Conservation (phyloP, 1,284 basidiomycete genomes). For the Trichosporon ovoides region DNA sequence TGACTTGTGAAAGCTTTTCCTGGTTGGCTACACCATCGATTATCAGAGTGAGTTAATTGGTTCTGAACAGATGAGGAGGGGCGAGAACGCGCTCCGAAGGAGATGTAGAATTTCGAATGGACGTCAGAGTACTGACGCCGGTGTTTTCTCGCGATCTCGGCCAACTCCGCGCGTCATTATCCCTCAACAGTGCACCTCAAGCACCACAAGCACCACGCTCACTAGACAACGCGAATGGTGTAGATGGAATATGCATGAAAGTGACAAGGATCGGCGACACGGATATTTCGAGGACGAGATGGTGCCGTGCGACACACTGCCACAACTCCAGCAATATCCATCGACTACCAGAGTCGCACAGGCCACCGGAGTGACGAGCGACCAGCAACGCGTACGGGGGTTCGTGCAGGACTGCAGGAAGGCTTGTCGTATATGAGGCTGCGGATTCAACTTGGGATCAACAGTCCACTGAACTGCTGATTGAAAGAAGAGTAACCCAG, state of each 20-base stretch:
- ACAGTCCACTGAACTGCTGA: no score
- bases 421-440: no score
- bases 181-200: conserved; percentile 41
- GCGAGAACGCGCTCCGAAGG: background rate
- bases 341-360: no score
- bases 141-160: background rate
- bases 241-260: conserved; percentile 8
- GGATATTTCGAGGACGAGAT: no score
- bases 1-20: conserved; percentile 54
- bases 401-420: no score
- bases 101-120: background rate
- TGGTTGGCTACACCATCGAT: conserved; percentile 81
- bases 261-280: background rate
- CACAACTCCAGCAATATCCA: no score
- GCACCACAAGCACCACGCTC: conserved; percentile 47
- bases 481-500: no score
- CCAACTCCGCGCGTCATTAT: background rate
- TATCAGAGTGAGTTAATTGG: conserved; percentile 71
- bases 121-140: background rate
- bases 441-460: no score
- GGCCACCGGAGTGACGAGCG: no score
- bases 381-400: no score
- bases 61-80: background rate
- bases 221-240: conserved; percentile 26
- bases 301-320: no score